phyloP scores from a whole-genome alignment of 1,284 basidiomycete species.

The Puccinia horiana region DNA sequence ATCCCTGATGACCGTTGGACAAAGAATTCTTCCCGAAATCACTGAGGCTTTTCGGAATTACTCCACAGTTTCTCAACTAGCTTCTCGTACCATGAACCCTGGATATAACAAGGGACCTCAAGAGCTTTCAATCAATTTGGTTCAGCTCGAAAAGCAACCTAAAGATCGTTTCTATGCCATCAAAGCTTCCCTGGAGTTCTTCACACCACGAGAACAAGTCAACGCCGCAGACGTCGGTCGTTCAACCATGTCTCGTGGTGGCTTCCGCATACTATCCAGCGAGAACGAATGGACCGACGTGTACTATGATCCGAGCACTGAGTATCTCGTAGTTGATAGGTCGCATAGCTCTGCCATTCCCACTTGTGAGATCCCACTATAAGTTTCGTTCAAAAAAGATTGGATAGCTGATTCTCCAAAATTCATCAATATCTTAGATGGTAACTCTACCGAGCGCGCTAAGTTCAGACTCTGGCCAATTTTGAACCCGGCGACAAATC shows the following conservation, averaged over 20 bases:
- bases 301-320: conserved; percentile 50
- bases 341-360: conserved; percentile 50
- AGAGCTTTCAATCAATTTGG: conserved; percentile 45
- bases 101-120: not conserved
- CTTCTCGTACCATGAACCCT: conserved; percentile 17
- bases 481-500: conserved; percentile 3
- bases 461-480: conserved; percentile 54
- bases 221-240: not conserved
- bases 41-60: conserved; percentile 50
- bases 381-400: too few species aligned
- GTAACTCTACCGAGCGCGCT: conserved; percentile 51
- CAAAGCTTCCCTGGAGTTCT: conserved; percentile 44
- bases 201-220: not conserved
- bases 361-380: conserved; percentile 49
- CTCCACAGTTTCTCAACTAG: conserved; percentile 48
- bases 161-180: conserved; percentile 44
- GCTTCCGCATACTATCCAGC: conserved; percentile 53
- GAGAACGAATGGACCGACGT: conserved; percentile 54
- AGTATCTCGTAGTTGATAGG: conserved; percentile 51
- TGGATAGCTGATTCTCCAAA: too few species aligned
- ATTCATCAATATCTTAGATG: too few species aligned
- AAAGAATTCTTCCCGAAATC: conserved; percentile 53
- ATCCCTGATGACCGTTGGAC: conserved; percentile 53
- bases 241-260: conserved; percentile 32
- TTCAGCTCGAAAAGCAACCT: conserved; percentile 49